Base-by-base conservation (phyloP, 495 filamentous ascomycete species). In the Penicillium nucicola region DNA sequence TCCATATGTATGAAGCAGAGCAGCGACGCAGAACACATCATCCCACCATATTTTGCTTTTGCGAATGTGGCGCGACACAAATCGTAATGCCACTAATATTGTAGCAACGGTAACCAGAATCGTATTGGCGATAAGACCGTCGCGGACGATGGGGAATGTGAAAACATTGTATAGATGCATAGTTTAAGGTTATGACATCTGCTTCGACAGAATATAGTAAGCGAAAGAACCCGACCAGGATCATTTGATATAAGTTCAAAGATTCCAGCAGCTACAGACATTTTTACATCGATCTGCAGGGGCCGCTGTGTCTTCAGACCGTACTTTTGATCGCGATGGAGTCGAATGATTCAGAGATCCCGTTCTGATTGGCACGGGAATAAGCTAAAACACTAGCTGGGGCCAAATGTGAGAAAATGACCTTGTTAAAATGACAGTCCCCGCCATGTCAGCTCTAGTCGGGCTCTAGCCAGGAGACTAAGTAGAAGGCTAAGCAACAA, bases 61-160 rank as follows among this genome's bases (percentile, higher is more conserved):
- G 10, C 52, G 48, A n/a, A 64, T 30, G 8, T 40, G 39, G 8
- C 55, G 52, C 11, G 61, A 64, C 2, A 58, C 6, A 30, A 53
- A 53, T 18, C 58, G 61, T 10, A 64, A 35, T 18, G 25, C 52
- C 9, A 64, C 37, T 7, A 58, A 25, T 0, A 61, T 0, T 0
- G 55, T 57, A 12, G 58, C 53, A 10, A 58, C 18, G 2, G 46
- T 38, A 10, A 61, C 51, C 19, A 64, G 37, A 7, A 62, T 46
- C 0, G 55, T 58, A 42, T 64, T 64, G 13, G 55, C 58, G 22
- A 64, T 59, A n/a, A 64, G 56, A 28, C 56, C 55, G 22, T 51
- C 48, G 3, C 57, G 55, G 19, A 61, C 55, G 6, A 61, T 44
- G 14, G 52, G 14, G 28, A 47, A 48, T 28, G 50, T 41, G 37